Conservation (phyloP, 345 rosid genomes). For the Camelina neglecta region DNA sequence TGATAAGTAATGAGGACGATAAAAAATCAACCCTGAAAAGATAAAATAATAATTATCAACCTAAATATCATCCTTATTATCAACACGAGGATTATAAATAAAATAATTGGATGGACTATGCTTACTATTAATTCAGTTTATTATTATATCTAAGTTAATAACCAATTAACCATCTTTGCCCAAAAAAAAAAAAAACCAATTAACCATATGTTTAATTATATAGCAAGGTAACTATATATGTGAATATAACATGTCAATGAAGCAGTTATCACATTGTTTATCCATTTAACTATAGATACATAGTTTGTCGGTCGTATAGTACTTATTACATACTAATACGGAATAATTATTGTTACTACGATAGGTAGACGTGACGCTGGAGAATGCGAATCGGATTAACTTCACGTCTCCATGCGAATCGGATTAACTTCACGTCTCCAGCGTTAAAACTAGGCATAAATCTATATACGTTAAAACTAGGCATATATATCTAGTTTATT, state of each 20-base stretch:
- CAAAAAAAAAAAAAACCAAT: no score
- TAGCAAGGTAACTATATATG: background rate
- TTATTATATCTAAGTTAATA: no score
- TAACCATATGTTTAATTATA: no score
- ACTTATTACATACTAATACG: background rate
- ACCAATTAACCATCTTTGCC: no score
- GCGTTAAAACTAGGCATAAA: background rate
- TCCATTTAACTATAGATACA: background rate
- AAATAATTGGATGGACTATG: no score
- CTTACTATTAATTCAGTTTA: no score
- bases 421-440: background rate
- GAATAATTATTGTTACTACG: background rate
- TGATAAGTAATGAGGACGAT: no score
- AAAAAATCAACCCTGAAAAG: no score
- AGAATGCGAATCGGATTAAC: conserved; percentile 22
- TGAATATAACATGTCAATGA: background rate
- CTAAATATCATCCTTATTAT: no score
- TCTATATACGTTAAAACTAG: background rate
- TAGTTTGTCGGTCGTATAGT: background rate
- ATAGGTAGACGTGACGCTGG: conserved; percentile 11
- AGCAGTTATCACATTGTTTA: no score
- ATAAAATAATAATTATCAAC: no score
- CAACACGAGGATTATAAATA: no score
- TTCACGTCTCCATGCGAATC: conserved; percentile 6
- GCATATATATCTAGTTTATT: conserved; percentile 19